phyloP scores from a whole-genome alignment of 2,329 filamentous ascomycete genomes.

The Sclerotinia borealis region DNA sequence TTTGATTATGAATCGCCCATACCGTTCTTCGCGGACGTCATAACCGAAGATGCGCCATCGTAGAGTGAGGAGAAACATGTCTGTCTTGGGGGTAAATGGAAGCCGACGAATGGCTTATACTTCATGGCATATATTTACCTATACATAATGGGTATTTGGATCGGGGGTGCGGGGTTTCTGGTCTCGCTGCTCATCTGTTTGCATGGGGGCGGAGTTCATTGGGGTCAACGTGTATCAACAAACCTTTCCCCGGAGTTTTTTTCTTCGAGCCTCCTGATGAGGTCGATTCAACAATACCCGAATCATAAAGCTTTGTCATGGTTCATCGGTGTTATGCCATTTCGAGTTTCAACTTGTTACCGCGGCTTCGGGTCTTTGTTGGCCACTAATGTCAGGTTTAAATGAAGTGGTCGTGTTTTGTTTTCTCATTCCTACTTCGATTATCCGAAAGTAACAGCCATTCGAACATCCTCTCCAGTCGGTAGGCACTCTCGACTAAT shows the following conservation, averaged over 20 bases:
- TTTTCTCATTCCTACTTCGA: background rate
- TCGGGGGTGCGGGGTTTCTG: background rate
- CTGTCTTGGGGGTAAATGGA: background rate
- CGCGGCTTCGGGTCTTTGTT: background rate
- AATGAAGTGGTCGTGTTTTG: background rate
- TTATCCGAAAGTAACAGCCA: background rate
- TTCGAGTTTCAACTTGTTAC: background rate
- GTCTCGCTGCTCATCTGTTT: conserved; percentile 6
- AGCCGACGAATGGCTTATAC: background rate
- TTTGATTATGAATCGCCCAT: conserved; percentile 50
- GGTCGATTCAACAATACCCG: background rate
- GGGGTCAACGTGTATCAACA: conserved; percentile 5
- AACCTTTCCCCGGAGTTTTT: background rate
- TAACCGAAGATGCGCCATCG: background rate
- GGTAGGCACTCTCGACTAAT: background rate
- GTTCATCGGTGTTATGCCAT: background rate
- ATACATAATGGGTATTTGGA: background rate
- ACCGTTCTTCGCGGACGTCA: conserved; percentile 11
- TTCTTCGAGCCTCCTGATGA: background rate
- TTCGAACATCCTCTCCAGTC: background rate
- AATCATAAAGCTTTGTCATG: background rate
- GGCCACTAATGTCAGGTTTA: background rate
- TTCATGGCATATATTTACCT: background rate
- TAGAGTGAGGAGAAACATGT: background rate
- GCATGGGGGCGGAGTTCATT: conserved; percentile 7